These are phyloP conservation scores for Ustulina deusta DNA, from an alignment of 2,329 filamentous ascomycete genomes.

Conservation along the genomic window DNA sequence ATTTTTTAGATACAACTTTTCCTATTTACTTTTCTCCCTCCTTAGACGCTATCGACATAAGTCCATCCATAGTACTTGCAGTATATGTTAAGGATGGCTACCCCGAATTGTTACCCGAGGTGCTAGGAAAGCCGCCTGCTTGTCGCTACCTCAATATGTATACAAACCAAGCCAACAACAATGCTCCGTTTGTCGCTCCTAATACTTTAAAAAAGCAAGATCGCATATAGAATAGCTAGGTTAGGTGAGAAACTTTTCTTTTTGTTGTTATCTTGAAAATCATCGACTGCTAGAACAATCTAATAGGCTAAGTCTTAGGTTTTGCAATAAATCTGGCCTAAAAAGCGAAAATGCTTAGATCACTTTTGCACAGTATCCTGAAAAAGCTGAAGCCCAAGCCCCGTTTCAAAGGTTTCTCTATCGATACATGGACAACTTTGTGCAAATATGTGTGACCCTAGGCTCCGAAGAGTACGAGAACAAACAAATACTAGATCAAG, in stretches of 20 bases:
- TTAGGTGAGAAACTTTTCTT: conserved; percentile 11
- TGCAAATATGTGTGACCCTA: conserved; percentile 8
- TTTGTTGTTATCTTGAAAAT: conserved; percentile 8
- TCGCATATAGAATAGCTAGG: conserved; percentile 9
- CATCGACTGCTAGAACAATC: background rate
- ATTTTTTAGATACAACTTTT: no score
- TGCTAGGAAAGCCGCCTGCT: conserved; percentile 8
- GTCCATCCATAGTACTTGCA: background rate
- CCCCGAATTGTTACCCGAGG: background rate
- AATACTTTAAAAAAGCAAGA: conserved; percentile 12
- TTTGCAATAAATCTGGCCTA: background rate
- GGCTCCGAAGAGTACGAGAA: conserved; percentile 8
- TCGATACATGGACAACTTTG: conserved; percentile 14
- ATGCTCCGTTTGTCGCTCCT: background rate
- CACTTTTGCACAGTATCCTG: conserved; percentile 8
- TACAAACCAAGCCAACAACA: conserved; percentile 1
- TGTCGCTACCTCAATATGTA: conserved; percentile 11
- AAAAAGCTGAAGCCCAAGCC: conserved; percentile 14
- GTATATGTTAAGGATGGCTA: conserved; percentile 1
- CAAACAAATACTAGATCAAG: conserved; percentile 16
- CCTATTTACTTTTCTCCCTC: no score
- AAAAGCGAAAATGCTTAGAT: conserved; percentile 14
- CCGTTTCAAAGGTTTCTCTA: conserved; percentile 11
- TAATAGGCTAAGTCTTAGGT: conserved; percentile 3
- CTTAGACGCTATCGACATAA: background rate